Evolutionary conservation across 2,329 filamentous ascomycete species (phyloP).

Genomic region (Fusarium mangiferae): DNA sequence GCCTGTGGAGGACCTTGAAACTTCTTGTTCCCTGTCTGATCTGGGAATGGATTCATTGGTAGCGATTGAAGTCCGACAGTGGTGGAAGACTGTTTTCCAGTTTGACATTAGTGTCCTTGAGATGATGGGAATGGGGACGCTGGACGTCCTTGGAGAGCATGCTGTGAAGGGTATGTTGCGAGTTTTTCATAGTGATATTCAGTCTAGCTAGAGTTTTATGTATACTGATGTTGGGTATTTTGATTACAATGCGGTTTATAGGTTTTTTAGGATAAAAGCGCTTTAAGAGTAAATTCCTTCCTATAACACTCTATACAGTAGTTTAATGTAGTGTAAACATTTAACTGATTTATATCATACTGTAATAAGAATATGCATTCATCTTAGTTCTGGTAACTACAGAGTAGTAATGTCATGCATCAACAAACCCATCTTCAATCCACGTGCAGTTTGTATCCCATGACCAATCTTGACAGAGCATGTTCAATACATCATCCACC

Average conservation of each 20-base stretch:
- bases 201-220: neutral
- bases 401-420: neutral
- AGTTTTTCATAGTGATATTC: neutral
- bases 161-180: neutral
- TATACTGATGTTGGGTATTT: too few relatives aligned
- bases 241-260: too few relatives aligned
- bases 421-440: neutral
- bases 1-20: neutral
- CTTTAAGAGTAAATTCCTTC: too few relatives aligned
- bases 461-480: slow-evolving; percentile 1
- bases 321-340: too few relatives aligned
- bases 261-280: too few relatives aligned
- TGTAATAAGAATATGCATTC: too few relatives aligned
- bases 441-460: neutral
- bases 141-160: slow-evolving; percentile 2
- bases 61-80: slow-evolving; percentile 1
- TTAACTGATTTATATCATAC: too few relatives aligned
- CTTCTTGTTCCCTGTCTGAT: neutral
- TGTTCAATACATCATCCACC: slow-evolving; percentile 6
- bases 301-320: too few relatives aligned
- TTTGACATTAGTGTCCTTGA: slow-evolving; percentile 6
- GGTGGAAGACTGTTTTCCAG: slow-evolving; percentile 10
- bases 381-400: neutral
- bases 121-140: slow-evolving; percentile 6
- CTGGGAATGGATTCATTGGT: slow-evolving; percentile 9